Evolutionary conservation across 495 filamentous ascomycete species (phyloP), one percentile per base, ranked within the genome.

Genomic region (Penicillium pulvis): DNA sequence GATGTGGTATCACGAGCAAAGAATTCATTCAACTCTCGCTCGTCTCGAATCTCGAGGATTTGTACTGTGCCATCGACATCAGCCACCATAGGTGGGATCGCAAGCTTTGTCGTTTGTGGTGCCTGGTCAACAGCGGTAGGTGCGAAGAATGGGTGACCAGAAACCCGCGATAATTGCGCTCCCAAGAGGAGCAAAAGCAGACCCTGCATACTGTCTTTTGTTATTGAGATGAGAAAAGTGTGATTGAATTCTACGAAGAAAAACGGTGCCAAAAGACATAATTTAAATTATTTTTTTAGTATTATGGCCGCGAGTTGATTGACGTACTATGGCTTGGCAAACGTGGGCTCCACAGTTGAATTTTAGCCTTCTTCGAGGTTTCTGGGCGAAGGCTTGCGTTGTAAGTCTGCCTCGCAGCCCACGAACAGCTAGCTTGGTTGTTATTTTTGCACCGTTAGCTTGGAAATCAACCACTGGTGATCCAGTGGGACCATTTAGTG

Each of bases 1-100:
- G 52, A 55, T 10, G 57, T 53, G 6, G 65, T 66, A 28, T 58
- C 60, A 42, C 64, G 58, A 41, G 57, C 63, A 19, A 58, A 19
- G 14, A 66, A 33, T 1, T 56, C n/a, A 45, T 31, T 36, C 8
- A 30, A 24, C 20, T 51, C 45, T 4, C 35, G 45, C 12, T 47
- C 41, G 30, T 50, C 53, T 17, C 57, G 60, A 12, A 51, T 41
- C 5, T 46, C 42, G 5, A 48, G 19, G 2, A 35, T 31, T 20
- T 49, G 44, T 11, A 43, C 8, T 10, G 39, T 24, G 11, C 24
- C 45, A 17, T 28, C 54, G 12, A 16, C 6, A 17, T 36, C 28
- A 3, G 10, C 9, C 4, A 17, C 14, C 17, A 39, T 23, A 11
- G 33, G 47, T 10, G 10, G 16, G 24, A 10, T 11, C 5, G 31